A percentile compares a stretch with the other conserved stretches of the same genome.
Evolutionary conservation across 768 basidiomycete genomes (phyloP).

Genomic region (Podaxis sp.): DNA sequence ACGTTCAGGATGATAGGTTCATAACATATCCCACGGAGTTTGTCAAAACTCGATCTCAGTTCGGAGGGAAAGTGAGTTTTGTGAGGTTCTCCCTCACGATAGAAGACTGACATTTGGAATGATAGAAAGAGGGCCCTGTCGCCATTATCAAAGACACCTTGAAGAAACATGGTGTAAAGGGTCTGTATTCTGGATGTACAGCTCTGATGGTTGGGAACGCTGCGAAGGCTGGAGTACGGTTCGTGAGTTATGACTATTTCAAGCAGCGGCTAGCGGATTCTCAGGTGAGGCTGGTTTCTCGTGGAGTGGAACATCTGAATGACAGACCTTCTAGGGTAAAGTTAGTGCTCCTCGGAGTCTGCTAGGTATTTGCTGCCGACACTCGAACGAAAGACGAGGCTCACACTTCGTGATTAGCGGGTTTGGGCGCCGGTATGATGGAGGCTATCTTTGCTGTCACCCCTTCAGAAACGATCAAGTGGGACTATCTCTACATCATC

Average conservation of each 20-base stretch:
- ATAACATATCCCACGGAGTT: conserved; percentile 90
- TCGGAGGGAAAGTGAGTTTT: conserved; percentile 66
- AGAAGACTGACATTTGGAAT: not conserved
- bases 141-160: conserved; percentile 76
- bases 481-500: conserved; percentile 25
- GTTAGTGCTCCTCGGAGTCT: conserved; percentile 85
- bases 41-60: conserved; percentile 93
- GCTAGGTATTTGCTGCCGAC: conserved; percentile 46
- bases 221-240: conserved; percentile 92
- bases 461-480: conserved; percentile 99
- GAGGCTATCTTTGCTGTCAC: conserved; percentile 96
- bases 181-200: conserved; percentile 91
- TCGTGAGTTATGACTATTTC: conserved; percentile 92
- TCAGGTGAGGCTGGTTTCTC: conserved; percentile 51
- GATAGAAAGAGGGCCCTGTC: conserved; percentile 63
- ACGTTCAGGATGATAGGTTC: conserved; percentile 54
- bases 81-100: not conserved
- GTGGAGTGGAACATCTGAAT: conserved; percentile 4
- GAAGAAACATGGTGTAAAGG: conserved; percentile 69
- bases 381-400: not conserved
- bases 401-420: conserved; percentile 43
- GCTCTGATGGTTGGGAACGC: conserved; percentile 92
- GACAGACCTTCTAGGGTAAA: conserved; percentile 67
- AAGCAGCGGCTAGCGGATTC: conserved; percentile 81
- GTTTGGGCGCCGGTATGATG: conserved; percentile 84